Evolutionary conservation across 139 green algal genomes (phyloP).

Genomic region (Tetraselmis striata): DNA sequence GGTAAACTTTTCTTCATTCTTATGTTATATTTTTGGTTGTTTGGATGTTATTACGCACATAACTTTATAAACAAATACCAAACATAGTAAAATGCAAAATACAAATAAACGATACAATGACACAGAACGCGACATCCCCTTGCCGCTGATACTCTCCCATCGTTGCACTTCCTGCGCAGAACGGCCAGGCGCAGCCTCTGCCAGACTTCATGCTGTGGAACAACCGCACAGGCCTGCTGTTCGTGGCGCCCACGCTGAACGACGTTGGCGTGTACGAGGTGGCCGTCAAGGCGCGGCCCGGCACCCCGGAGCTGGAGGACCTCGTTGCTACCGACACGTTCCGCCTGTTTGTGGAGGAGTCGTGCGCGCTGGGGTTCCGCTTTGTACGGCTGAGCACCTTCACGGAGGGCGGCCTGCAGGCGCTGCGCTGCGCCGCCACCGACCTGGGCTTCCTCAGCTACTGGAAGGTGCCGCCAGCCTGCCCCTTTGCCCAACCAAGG

Average conservation of each 20-base stretch:
- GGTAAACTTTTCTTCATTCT: not conserved
- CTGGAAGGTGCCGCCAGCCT: not conserved
- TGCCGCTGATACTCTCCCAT: too few relatives aligned
- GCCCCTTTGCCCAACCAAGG: too few relatives aligned
- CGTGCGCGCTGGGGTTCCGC: not conserved
- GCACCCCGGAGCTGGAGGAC: not conserved
- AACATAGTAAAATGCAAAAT: too few relatives aligned
- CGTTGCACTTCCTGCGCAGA: not conserved
- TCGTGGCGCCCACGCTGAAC: not conserved
- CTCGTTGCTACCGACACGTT: not conserved
- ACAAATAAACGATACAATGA: too few relatives aligned
- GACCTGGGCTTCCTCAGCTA: not conserved
- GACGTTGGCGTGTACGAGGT: not conserved
- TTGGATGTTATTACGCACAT: too few relatives aligned
- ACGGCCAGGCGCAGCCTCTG: not conserved
- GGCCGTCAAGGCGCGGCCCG: not conserved
- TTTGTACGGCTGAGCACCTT: not conserved
- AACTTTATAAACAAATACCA: too few relatives aligned
- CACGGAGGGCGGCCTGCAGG: not conserved
- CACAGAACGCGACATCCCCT: too few relatives aligned
- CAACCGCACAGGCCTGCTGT: not conserved
- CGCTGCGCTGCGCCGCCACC: not conserved
- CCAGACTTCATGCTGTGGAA: not conserved
- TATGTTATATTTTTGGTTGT: not conserved
- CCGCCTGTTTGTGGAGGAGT: not conserved